Percentiles rank a stretch among this genome's conserved stretches.
Evolutionary conservation across 2,329 filamentous ascomycete genomes (phyloP).

Genomic region (Mariannaea sp.): DNA sequence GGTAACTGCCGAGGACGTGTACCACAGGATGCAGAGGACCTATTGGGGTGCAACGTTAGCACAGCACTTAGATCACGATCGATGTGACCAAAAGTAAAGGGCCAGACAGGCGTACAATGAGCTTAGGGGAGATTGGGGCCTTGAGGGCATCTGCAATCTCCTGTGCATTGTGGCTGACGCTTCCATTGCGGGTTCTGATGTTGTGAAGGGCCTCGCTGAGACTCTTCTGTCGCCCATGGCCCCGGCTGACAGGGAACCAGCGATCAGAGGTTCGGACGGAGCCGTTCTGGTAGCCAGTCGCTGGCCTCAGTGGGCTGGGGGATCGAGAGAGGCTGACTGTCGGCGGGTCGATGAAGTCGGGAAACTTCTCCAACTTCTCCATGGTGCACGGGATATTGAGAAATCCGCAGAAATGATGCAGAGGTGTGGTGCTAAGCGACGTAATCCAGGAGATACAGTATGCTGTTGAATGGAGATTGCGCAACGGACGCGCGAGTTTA

Average conservation of each 20-base stretch:
- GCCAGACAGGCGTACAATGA: conserved; percentile 67
- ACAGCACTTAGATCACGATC: conserved; percentile 25
- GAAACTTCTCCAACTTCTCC: conserved; percentile 59
- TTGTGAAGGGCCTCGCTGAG: conserved; percentile 85
- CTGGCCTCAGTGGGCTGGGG: conserved; percentile 36
- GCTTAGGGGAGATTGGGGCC: conserved; percentile 84
- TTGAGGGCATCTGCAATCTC: conserved; percentile 90
- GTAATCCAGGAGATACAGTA: conserved; percentile 1
- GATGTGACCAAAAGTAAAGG: not conserved
- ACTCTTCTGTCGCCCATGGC: conserved; percentile 80
- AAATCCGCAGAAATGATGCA: not conserved
- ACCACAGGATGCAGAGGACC: conserved; percentile 89
- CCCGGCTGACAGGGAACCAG: conserved; percentile 41
- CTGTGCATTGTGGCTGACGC: conserved; percentile 89
- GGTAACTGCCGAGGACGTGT: conserved; percentile 90
- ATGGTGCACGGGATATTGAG: conserved; percentile 29
- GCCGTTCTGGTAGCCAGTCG: conserved; percentile 37
- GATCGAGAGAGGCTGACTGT: conserved; percentile 37
- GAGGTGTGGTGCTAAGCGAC: conserved; percentile 4
- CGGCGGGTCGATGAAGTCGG: conserved; percentile 56
- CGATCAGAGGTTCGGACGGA: conserved; percentile 38
- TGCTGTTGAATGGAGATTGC: not conserved
- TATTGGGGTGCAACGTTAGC: conserved; percentile 49
- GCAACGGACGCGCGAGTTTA: conserved; percentile 1
- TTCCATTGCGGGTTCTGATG: conserved; percentile 79